A percentile compares a stretch with the other conserved stretches of the same genome.
phyloP scores from a whole-genome alignment of 768 basidiomycete species.

The Dacryopinax spathularia region DNA sequence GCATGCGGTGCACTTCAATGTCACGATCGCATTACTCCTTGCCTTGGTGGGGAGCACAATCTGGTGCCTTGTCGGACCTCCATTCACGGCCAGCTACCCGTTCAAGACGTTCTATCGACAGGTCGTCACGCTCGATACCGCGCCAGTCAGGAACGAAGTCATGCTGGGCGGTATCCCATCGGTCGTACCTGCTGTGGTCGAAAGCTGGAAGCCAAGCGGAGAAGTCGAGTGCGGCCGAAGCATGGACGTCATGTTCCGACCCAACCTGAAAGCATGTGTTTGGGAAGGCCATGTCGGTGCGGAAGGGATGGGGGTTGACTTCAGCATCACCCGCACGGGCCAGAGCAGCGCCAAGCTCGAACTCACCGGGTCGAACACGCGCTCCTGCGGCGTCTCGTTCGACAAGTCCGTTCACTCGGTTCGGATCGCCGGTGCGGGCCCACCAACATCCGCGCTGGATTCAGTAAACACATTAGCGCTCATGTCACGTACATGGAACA shows the following conservation, averaged over 20 bases:
- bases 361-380: background rate
- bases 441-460: background rate
- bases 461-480: background rate
- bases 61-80: background rate
- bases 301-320: background rate
- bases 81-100: slow-evolving; percentile 2
- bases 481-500: background rate
- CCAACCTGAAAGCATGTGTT: background rate
- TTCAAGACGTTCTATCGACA: background rate
- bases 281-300: background rate
- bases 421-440: background rate
- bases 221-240: background rate
- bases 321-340: background rate
- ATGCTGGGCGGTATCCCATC: background rate
- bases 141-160: background rate
- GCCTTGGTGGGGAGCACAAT: background rate
- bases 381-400: background rate
- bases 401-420: background rate
- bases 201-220: background rate
- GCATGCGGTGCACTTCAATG: slow-evolving; percentile 2
- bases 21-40: background rate
- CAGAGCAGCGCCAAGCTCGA: background rate
- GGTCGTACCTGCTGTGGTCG: background rate
- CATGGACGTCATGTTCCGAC: background rate
- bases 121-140: background rate